Conservation (phyloP, 1,139 yeast species). For the Hemisphaericaspora subhashii region DNA sequence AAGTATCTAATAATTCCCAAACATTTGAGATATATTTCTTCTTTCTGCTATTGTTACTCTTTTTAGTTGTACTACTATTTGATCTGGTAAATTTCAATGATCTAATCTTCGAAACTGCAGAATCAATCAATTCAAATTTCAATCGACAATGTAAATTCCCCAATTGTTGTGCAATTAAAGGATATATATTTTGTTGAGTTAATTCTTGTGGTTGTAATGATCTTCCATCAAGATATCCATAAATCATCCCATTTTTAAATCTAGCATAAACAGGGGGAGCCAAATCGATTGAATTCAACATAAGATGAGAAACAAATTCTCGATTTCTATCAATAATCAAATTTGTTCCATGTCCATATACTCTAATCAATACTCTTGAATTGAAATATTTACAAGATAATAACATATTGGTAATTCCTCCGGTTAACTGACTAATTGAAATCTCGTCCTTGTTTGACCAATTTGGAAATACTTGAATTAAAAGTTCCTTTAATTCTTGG, state of each 20-base stretch:
- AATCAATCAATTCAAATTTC: constrained; percentile 46
- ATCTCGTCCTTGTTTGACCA: constrained; percentile 31
- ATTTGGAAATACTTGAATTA: constrained; percentile 34
- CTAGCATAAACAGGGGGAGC: constrained; percentile 73
- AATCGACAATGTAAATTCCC: constrained; percentile 70
- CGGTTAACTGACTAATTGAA: constrained; percentile 51
- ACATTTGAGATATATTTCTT: constrained; percentile 44
- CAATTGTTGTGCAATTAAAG: constrained; percentile 62
- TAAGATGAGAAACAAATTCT: constrained; percentile 71
- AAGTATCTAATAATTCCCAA: constrained; percentile 61
- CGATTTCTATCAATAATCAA: constrained; percentile 74
- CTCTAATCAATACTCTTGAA: constrained; percentile 57
- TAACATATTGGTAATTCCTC: constrained; percentile 80
- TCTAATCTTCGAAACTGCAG: constrained; percentile 48
- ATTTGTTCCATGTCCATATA: constrained; percentile 76
- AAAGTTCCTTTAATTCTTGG: constrained; percentile 32
- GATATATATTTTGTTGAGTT: constrained; percentile 46
- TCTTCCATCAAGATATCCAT: constrained; percentile 69
- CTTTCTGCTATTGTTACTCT: constrained; percentile 18
- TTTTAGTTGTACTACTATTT: constrained; percentile 15
- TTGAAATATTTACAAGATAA: constrained; percentile 45
- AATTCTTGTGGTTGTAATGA: constrained; percentile 61
- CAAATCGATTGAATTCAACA: constrained; percentile 56
- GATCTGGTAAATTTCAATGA: constrained; percentile 21
- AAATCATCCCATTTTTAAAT: constrained; percentile 72